Evolutionary conservation across 1,284 basidiomycete genomes (phyloP).

Genomic region (Cutaneotrichosporon curvatum): DNA sequence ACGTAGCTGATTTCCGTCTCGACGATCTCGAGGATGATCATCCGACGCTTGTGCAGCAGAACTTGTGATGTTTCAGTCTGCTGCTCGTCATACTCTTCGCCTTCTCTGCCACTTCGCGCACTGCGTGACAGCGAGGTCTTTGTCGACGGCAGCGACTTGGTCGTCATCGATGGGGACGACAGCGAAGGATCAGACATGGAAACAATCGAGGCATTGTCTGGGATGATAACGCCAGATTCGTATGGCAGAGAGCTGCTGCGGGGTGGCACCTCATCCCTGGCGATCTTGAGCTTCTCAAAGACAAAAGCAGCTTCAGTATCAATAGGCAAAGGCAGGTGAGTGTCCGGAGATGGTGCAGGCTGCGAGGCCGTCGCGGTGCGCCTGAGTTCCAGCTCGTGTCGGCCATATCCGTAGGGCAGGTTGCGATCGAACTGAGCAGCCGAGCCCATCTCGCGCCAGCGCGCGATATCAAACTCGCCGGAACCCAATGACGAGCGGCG

Average conservation of each 20-base stretch:
- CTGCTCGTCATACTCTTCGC: conserved; percentile 16
- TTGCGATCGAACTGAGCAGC: conserved; percentile 4
- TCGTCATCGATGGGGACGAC: conserved; percentile 34
- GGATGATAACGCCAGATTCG: conserved; percentile 9
- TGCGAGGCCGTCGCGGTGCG: conserved; percentile 8
- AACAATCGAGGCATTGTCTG: conserved; percentile 17
- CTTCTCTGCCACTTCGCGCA: conserved; percentile 40
- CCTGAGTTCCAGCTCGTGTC: conserved; percentile 11
- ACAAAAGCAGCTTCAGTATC: conserved; percentile 1
- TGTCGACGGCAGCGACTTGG: conserved; percentile 40
- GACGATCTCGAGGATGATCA: conserved; percentile 59
- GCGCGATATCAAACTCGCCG: conserved; percentile 10
- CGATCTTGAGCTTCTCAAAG: background rate
- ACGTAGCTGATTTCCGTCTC: conserved; percentile 76
- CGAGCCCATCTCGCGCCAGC: conserved; percentile 8
- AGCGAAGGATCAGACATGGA: conserved; percentile 14
- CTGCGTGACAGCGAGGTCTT: conserved; percentile 44
- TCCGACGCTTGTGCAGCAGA: conserved; percentile 30
- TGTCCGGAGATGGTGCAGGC: background rate
- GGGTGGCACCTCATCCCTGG: conserved; percentile 3
- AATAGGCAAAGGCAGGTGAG: background rate
- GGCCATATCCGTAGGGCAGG: conserved; percentile 7
- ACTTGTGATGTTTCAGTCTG: conserved; percentile 17
- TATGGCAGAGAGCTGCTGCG: conserved; percentile 4
- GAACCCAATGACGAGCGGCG: conserved; percentile 10